Evolutionary conservation across 2,329 filamentous ascomycete genomes (phyloP), one percentile per base, ranked within the genome.

Genomic region (Verticillium klebahnii): DNA sequence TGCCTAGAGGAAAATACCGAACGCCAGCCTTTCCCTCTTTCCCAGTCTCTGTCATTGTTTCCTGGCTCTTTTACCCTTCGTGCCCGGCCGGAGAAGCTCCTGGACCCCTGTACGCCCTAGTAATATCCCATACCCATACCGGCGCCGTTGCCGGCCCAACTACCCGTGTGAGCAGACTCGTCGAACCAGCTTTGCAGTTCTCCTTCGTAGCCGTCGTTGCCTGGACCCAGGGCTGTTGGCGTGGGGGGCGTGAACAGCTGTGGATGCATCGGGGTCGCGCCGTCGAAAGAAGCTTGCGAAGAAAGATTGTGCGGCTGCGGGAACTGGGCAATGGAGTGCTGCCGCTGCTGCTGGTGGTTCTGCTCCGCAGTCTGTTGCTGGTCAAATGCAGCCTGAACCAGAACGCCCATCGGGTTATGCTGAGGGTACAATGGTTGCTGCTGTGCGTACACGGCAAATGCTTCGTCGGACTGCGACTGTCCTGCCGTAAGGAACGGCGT

Each of bases 201-300:
- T 9, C 69, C 72, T 64, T 81, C 77, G 62, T 78, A 83, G 1
- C 80, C 80, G 61, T 82, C 80, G 54, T 75, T 75, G 8, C 71
- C 67, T n/a, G 74, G 72, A 2, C 69, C 70, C 5, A 77, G 68
- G 45, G 66, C 57, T 39, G 66, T 62, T 4, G 68, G 59, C n/a
- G 65, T 58, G 25, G 70, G 69, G 2, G 64, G 64, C 8, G 64
- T 63, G 14, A 56, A 61, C 57, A 63, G 64, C 25, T 61, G 62
- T 6, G 59, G 50, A 58, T 12, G 45, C 45, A 52, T 52, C 2
- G 45, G 64, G 31, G 69, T 67, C 40, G 60, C 5, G 23, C 32
- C 15, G 52, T 72, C 72, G 64, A 71, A 72, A 2, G 66, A 62
- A 34, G 17, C 63, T 36, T 11, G 66, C 55, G 19, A 31, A 2